These are phyloP conservation scores for Haplosporangium sp. DNA, from an alignment of 371 early-diverging fungal species.

Conservation along the genomic window DNA sequence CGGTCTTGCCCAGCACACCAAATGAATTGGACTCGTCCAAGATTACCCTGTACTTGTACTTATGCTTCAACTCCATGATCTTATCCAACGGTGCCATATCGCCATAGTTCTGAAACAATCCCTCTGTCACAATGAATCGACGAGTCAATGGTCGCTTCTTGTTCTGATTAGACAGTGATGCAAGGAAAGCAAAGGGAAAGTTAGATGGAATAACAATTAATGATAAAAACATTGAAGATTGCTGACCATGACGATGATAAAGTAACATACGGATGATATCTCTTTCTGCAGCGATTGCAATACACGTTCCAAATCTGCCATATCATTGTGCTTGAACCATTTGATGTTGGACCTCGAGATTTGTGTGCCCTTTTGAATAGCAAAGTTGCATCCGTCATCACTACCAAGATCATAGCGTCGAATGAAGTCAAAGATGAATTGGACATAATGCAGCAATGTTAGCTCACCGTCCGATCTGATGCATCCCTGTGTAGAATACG, in stretches of 20 bases:
- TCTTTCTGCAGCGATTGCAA: conserved; percentile 81
- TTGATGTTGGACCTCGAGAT: conserved; percentile 90
- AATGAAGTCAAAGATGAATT: not conserved
- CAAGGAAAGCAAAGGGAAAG: not conserved
- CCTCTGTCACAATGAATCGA: conserved; percentile 97
- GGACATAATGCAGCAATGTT: not conserved
- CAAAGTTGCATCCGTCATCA: conserved; percentile 91
- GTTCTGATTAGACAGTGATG: conserved; percentile 34
- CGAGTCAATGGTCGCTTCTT: conserved; percentile 86
- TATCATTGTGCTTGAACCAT: conserved; percentile 97
- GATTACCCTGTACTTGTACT: conserved; percentile 97
- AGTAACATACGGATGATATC: conserved; percentile 51
- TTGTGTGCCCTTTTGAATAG: conserved; percentile 92
- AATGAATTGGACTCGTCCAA: conserved; percentile 96
- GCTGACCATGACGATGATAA: not conserved
- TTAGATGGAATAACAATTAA: not conserved
- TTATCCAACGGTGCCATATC: conserved; percentile 90
- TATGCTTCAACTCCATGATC: conserved; percentile 90
- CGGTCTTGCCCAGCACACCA: conserved; percentile 92
- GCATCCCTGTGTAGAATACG: too few species aligned
- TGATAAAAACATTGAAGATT: not conserved
- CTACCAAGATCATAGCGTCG: conserved; percentile 36
- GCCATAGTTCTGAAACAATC: conserved; percentile 94
- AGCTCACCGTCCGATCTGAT: too few species aligned
- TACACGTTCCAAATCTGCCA: conserved; percentile 93